Base-by-base conservation (phyloP, 1,284 basidiomycete genomes). In the Cryptococcus sp. region DNA sequence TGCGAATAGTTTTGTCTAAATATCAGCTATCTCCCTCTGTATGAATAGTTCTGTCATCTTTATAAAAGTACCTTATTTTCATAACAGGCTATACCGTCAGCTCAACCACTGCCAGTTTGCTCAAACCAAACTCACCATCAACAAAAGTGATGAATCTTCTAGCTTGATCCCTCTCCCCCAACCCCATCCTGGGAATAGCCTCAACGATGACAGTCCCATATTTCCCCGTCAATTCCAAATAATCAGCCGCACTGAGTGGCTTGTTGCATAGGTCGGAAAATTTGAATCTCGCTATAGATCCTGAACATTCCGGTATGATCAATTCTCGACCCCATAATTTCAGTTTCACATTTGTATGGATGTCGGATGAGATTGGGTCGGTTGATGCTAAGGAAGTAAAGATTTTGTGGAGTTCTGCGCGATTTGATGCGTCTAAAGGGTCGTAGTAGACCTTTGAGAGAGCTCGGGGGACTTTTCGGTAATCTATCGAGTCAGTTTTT, bases 81-180 rank as follows among this genome's bases (percentile, higher is more conserved):
- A 66, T 96, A 94, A 68, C 90, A 92, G 16, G 90, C 86, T 87
- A 34, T 18, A 44, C 41, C 18, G 32, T 53, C 40, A 52, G 49
- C 32, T 18, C 16, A 3, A n/a, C 50, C 45, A 45, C n/a, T n/a
- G n/a, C n/a, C n/a, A n/a, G n/a, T 34, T 34, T 34, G 32, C 32
- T 34, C 32, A 22, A 40, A 24, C 14, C 11, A 44, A 19, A 78
- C 80, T 64, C 61, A 81, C 88, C 89, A 77, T 98, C 94, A 66
- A 98, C 87, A 66, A 98, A 98, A 0, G 93, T 96, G 73, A 98
- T 98, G 72, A 98, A 98, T 54, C 96, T 80, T 54, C 94, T 80
- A 7, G 92, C 92, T 77, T 86, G 81, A 73, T 98, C 96, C 75
- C 96, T 91, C 73, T 86, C 83, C 53, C 84, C 81, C 59, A 98